Evolutionary conservation across 2,329 filamentous ascomycete species (phyloP).

Genomic region (Monosporascus sp.): DNA sequence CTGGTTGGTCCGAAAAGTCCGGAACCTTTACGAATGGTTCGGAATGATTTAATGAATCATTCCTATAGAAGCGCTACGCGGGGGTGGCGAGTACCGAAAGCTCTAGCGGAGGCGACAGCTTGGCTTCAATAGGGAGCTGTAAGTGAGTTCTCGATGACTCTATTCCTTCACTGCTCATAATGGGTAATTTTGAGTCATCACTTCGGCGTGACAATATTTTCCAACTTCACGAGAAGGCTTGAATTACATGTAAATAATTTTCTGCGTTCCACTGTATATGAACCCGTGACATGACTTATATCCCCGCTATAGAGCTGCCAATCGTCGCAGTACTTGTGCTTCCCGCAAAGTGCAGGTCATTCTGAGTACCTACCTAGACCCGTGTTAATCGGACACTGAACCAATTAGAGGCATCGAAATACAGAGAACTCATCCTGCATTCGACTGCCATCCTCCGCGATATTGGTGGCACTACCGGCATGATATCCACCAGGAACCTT

Average conservation of each 20-base stretch:
- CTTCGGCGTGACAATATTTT: background rate
- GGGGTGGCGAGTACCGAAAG: background rate
- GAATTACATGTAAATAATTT: background rate
- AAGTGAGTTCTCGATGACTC: background rate
- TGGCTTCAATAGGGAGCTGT: no score
- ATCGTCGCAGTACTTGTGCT: background rate
- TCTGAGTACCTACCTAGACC: background rate
- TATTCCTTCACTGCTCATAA: background rate
- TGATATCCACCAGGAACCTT: slow-evolving; percentile 32
- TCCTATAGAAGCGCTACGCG: no score
- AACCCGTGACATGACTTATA: background rate
- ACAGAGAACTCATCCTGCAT: no score
- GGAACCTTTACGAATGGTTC: no score
- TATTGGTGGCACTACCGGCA: slow-evolving; percentile 13
- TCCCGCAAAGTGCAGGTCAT: background rate
- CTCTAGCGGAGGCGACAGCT: no score
- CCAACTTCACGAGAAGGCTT: no score
- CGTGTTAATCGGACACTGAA: background rate
- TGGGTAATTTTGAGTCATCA: background rate
- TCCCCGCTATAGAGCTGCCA: background rate
- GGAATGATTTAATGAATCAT: no score
- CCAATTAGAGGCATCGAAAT: background rate
- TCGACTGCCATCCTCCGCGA: background rate
- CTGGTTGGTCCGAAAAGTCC: no score
- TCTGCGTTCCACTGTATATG: background rate